These are phyloP conservation scores for Paraurostyla sp. DNA, from an alignment of 73 alveolate genomes.

Conservation along the genomic window DNA sequence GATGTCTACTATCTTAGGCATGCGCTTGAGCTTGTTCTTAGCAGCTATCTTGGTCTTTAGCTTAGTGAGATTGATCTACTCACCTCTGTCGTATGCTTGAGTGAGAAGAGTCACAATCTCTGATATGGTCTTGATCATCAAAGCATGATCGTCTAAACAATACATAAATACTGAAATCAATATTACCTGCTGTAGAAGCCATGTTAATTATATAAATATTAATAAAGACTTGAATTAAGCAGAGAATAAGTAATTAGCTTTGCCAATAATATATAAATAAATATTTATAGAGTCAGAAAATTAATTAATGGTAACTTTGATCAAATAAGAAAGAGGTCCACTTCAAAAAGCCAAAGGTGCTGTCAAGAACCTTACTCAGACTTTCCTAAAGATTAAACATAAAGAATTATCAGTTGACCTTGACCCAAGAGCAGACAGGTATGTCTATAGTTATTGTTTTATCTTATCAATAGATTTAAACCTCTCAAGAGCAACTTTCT, in stretches of 20 bases:
- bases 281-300: conserved; percentile 8
- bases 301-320: neutral
- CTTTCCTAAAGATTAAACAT: neutral
- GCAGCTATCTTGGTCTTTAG: conserved; percentile 90
- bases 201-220: neutral
- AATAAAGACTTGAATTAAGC: neutral
- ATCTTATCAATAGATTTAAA: neutral
- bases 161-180: neutral
- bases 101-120: conserved; percentile 90
- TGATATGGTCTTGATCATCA: conserved; percentile 90
- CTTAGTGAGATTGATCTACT: conserved; percentile 87
- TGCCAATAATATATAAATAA: conserved; percentile 11
- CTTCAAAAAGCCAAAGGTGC: conserved; percentile 49
- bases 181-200: conserved; percentile 7
- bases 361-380: conserved; percentile 20
- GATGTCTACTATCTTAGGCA: conserved; percentile 98
- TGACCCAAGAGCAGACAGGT: conserved; percentile 42
- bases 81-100: conserved; percentile 87
- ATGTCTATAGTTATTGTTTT: neutral
- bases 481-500: conserved; percentile 39
- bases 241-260: neutral
- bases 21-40: conserved; percentile 88
- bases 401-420: neutral
- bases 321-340: neutral
- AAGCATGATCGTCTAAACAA: conserved; percentile 82